Percentiles rank a stretch among this genome's conserved stretches.
Evolutionary conservation across 1,284 basidiomycete genomes (phyloP).

Genomic region (Marasmius fiardii): DNA sequence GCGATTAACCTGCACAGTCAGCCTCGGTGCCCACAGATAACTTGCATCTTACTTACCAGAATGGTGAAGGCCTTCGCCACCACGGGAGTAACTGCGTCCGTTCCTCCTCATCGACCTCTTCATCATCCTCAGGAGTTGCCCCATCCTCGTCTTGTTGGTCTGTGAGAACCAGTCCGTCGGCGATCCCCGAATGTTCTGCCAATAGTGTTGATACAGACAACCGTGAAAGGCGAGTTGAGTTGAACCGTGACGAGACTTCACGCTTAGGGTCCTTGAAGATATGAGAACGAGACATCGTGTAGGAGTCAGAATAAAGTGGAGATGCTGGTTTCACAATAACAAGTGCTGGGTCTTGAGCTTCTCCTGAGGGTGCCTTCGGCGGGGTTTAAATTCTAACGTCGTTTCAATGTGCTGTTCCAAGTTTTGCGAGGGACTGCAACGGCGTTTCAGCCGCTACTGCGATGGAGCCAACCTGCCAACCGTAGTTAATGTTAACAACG

Average conservation of each 20-base stretch:
- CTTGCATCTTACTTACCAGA: slow-evolving; percentile 51
- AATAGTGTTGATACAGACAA: slow-evolving; percentile 13
- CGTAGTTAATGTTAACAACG: too few relatives aligned
- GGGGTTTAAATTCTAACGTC: too few relatives aligned
- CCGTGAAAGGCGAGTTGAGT: slow-evolving; percentile 13
- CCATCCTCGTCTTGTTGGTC: slow-evolving; percentile 36
- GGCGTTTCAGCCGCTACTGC: too few relatives aligned
- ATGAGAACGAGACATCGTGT: slow-evolving; percentile 7
- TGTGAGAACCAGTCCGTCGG: slow-evolving; percentile 44
- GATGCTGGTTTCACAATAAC: too few relatives aligned
- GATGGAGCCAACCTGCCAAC: too few relatives aligned
- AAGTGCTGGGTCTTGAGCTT: too few relatives aligned
- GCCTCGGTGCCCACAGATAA: not conserved
- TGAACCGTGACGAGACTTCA: not conserved
- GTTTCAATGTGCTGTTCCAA: too few relatives aligned
- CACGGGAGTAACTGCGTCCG: slow-evolving; percentile 43
- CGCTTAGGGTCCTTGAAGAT: not conserved
- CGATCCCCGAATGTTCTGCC: slow-evolving; percentile 38
- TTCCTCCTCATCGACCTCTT: slow-evolving; percentile 24
- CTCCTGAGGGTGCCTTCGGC: too few relatives aligned
- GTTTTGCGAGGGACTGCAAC: too few relatives aligned
- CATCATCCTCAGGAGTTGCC: slow-evolving; percentile 31
- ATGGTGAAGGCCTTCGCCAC: slow-evolving; percentile 67
- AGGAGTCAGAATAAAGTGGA: too few relatives aligned
- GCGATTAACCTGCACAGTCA: slow-evolving; percentile 47